phyloP scores from a whole-genome alignment of 1,139 yeast genomes.

The Pichia kudriavzevii region DNA sequence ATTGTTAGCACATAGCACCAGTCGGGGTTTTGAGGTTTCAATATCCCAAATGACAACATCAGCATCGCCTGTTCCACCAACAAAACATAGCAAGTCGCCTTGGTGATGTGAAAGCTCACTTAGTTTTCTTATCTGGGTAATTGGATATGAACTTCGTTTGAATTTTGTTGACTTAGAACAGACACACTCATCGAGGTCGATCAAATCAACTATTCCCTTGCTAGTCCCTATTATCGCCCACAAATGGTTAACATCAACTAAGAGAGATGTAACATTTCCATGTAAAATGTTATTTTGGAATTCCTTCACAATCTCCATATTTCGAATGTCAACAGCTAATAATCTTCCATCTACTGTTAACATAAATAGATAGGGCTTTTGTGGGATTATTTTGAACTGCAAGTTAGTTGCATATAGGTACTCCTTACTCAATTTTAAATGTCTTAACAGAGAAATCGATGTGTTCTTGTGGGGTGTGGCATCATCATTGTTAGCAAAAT shows the following conservation, averaged over 20 bases:
- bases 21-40: slow-evolving; percentile 55
- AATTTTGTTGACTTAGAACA: slow-evolving; percentile 57
- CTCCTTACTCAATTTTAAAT: slow-evolving; percentile 30
- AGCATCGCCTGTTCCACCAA: slow-evolving; percentile 58
- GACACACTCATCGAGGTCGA: slow-evolving; percentile 72
- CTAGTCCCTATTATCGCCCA: slow-evolving; percentile 76
- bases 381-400: slow-evolving; percentile 32
- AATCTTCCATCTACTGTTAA: slow-evolving; percentile 51
- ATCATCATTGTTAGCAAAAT: slow-evolving; percentile 26
- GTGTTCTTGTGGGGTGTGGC: slow-evolving; percentile 11
- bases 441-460: slow-evolving; percentile 36
- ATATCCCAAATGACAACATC: slow-evolving; percentile 75
- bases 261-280: slow-evolving; percentile 59
- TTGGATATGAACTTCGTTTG: slow-evolving; percentile 37
- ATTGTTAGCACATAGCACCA: slow-evolving; percentile 38
- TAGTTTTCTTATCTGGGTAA: slow-evolving; percentile 32
- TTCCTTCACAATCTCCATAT: slow-evolving; percentile 39
- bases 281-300: slow-evolving; percentile 52
- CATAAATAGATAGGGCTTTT: slow-evolving; percentile 34
- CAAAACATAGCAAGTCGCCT: slow-evolving; percentile 40
- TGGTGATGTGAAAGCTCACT: slow-evolving; percentile 31
- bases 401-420: slow-evolving; percentile 38
- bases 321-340: slow-evolving; percentile 50
- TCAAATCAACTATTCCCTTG: slow-evolving; percentile 63
- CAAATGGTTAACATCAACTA: slow-evolving; percentile 41